Conservation (phyloP, 1,284 basidiomycete species). For the Stygiomarasmius scandens region DNA sequence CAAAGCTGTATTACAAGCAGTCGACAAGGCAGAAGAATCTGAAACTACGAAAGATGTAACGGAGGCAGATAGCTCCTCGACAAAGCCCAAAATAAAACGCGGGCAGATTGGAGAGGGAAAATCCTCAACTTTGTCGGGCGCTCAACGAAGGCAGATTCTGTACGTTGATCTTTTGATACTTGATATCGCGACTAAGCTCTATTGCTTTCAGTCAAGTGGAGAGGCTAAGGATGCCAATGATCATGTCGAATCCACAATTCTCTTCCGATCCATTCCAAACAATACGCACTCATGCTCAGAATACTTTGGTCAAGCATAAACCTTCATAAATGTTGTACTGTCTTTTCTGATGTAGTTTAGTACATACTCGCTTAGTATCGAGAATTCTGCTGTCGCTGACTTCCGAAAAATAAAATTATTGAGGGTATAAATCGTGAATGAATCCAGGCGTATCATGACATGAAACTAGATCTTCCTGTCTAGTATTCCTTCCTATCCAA, state of each 20-base stretch:
- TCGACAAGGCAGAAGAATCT: conserved; percentile 4
- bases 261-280: conserved; percentile 74
- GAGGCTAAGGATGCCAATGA: conserved; percentile 68
- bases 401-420: neutral
- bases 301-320: conserved; percentile 65
- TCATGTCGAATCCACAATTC: conserved; percentile 70
- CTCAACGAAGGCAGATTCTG: conserved; percentile 72
- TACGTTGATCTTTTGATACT: conserved; percentile 41
- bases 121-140: conserved; percentile 57
- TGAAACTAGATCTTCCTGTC: neutral
- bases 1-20: conserved; percentile 46
- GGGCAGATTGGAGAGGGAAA: conserved; percentile 75
- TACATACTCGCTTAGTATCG: neutral
- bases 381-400: too few species aligned
- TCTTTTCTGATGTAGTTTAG: neutral
- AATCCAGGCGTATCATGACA: neutral
- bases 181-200: conserved; percentile 8
- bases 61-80: conserved; percentile 17
- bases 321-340: neutral
- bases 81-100: conserved; percentile 21
- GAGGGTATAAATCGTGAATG: neutral
- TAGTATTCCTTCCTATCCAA: neutral
- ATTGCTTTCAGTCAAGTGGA: conserved; percentile 58
- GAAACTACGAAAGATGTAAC: conserved; percentile 41
- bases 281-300: conserved; percentile 79